Percentiles rank a stretch among this genome's conserved stretches.
phyloP scores from a whole-genome alignment of 805 yeast genomes.

The Yueomyces sp. region DNA sequence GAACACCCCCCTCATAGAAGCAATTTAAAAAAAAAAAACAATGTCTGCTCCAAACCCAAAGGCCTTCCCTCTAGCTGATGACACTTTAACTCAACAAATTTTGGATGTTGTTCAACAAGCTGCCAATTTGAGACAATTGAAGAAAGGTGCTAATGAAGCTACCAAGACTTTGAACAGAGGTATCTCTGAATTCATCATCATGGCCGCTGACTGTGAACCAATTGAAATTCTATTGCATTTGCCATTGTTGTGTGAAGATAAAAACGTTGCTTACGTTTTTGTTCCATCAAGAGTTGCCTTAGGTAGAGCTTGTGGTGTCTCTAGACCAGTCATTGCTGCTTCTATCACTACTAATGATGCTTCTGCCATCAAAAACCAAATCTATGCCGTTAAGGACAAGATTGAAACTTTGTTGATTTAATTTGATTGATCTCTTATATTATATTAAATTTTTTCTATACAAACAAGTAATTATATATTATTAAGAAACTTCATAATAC shows the following conservation, averaged over 20 bases:
- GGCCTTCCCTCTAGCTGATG: slow-evolving; percentile 98
- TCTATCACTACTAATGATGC: slow-evolving; percentile 97
- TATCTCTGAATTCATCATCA: slow-evolving; percentile 95
- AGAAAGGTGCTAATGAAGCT: slow-evolving; percentile 99
- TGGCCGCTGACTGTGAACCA: slow-evolving; percentile 99
- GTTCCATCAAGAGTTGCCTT: slow-evolving; percentile 97
- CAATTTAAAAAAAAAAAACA: slow-evolving; percentile 1
- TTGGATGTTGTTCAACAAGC: slow-evolving; percentile 97
- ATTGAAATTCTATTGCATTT: slow-evolving; percentile 94
- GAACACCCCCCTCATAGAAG: slow-evolving; percentile 7
- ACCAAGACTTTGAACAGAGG: slow-evolving; percentile 99
- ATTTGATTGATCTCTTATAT: background rate
- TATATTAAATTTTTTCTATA: background rate
- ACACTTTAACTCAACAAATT: slow-evolving; percentile 90
- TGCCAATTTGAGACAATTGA: slow-evolving; percentile 92
- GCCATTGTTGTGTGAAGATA: slow-evolving; percentile 97
- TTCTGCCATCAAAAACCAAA: slow-evolving; percentile 92
- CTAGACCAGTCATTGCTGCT: slow-evolving; percentile 98
- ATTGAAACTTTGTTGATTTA: slow-evolving; percentile 93
- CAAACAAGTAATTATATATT: no score
- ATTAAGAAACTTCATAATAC: no score
- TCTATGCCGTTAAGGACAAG: slow-evolving; percentile 96
- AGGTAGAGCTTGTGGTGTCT: slow-evolving; percentile 99
- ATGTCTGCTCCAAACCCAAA: slow-evolving; percentile 93
- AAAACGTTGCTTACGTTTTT: slow-evolving; percentile 97